phyloP scores from a whole-genome alignment of 768 basidiomycete genomes.

The Asterophora parasitica region DNA sequence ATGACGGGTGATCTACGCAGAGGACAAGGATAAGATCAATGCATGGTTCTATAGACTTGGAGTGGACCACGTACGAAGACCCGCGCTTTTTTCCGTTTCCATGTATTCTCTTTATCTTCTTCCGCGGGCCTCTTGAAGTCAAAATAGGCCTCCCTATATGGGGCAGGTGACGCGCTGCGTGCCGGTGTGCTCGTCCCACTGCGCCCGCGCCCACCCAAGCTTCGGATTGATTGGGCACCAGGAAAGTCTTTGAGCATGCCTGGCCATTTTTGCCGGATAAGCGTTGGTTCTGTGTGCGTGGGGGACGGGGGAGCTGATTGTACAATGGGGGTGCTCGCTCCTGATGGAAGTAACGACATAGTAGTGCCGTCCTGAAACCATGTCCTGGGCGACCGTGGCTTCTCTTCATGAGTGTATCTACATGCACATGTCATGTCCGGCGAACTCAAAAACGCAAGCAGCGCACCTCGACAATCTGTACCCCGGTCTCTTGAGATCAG shows the following conservation, averaged over 20 bases:
- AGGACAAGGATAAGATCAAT: neutral
- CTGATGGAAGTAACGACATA: conserved; percentile 5
- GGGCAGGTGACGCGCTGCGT: conserved; percentile 24
- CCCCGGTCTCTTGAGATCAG: conserved; percentile 58
- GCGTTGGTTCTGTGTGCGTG: conserved; percentile 7
- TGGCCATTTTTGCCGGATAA: conserved; percentile 5
- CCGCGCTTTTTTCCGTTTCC: conserved; percentile 67
- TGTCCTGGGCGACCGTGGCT: conserved; percentile 4
- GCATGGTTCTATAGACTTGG: neutral
- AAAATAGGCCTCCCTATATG: conserved; percentile 19
- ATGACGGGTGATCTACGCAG: conserved; percentile 67
- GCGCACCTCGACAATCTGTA: conserved; percentile 58
- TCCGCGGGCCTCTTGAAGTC: conserved; percentile 14
- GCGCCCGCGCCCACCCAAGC: conserved; percentile 14
- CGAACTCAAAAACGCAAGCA: neutral
- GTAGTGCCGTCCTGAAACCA: neutral
- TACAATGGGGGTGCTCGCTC: neutral
- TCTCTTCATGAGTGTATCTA: conserved; percentile 23
- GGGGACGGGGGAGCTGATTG: conserved; percentile 12
- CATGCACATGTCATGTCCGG: neutral
- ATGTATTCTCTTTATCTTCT: conserved; percentile 33
- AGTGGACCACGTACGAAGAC: conserved; percentile 53
- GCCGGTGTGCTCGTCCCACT: conserved; percentile 23
- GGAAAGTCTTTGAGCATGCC: conserved; percentile 28
- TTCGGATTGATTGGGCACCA: conserved; percentile 11